Evolutionary conservation across 192 early-diverging fungal species (phyloP).

Genomic region (Coemansia sp.): DNA sequence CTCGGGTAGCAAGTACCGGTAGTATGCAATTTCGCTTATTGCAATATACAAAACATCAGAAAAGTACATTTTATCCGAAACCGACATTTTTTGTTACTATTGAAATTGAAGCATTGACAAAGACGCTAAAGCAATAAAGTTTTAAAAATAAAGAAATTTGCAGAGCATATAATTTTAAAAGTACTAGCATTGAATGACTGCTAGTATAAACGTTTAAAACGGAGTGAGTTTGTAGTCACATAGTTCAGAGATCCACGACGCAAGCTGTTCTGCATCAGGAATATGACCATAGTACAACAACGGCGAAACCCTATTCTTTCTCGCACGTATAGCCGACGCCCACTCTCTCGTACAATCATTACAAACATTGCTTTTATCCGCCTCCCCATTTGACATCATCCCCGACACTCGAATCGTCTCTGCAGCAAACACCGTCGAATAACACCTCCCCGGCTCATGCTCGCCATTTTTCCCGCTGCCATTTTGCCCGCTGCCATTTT

Average conservation of each 20-base stretch:
- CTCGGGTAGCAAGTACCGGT: conserved; percentile 43
- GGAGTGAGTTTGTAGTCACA: conserved; percentile 40
- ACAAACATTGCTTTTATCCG: conserved; percentile 22
- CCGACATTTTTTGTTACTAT: not conserved
- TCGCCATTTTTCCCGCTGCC: not conserved
- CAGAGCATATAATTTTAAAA: not conserved
- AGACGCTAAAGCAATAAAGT: not conserved
- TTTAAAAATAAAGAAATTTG: not conserved
- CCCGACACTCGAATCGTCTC: conserved; percentile 32
- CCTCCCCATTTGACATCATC: not conserved
- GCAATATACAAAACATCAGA: conserved; percentile 27
- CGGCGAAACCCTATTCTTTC: conserved; percentile 35
- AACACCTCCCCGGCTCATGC: conserved; percentile 28
- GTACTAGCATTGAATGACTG: conserved; percentile 12
- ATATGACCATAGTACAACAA: conserved; percentile 53
- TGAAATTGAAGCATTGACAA: not conserved
- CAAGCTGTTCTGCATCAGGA: conserved; percentile 37
- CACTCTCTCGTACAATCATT: conserved; percentile 42
- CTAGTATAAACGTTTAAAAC: conserved; percentile 4
- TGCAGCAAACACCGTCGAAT: conserved; percentile 33
- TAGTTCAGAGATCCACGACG: conserved; percentile 49
- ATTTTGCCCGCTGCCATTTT: not conserved
- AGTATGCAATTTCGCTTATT: conserved; percentile 38
- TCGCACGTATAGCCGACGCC: conserved; percentile 21
- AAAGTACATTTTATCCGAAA: conserved; percentile 15